These are phyloP conservation scores for Yamadazyma membranifaciens DNA, from an alignment of 1,139 yeast genomes.

Conservation along the genomic window DNA sequence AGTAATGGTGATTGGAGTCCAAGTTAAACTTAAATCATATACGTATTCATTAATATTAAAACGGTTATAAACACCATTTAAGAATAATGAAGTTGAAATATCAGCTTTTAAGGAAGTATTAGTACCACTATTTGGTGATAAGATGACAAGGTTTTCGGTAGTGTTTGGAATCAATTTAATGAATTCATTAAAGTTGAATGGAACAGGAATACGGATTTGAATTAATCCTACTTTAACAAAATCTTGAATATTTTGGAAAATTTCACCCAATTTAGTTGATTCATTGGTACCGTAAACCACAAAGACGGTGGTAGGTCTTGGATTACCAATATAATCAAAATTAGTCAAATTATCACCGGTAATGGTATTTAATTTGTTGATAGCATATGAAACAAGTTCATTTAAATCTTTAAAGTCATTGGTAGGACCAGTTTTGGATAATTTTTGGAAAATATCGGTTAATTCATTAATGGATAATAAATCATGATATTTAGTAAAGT, in stretches of 20 bases:
- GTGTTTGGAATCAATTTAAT: slow-evolving; percentile 56
- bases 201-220: slow-evolving; percentile 74
- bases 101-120: slow-evolving; percentile 59
- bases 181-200: slow-evolving; percentile 67
- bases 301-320: slow-evolving; percentile 64
- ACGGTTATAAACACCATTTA: slow-evolving; percentile 42
- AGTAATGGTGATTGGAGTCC: slow-evolving; percentile 57
- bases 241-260: slow-evolving; percentile 34
- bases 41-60: slow-evolving; percentile 50
- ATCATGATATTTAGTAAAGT: slow-evolving; percentile 48
- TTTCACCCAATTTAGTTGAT: slow-evolving; percentile 50
- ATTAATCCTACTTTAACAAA: slow-evolving; percentile 58
- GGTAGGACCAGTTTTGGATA: slow-evolving; percentile 22
- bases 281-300: slow-evolving; percentile 78
- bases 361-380: slow-evolving; percentile 51
- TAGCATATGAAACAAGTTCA: slow-evolving; percentile 40
- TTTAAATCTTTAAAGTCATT: slow-evolving; percentile 28
- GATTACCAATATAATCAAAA: slow-evolving; percentile 69
- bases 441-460: slow-evolving; percentile 37
- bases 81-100: slow-evolving; percentile 69
- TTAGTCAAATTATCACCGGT: slow-evolving; percentile 61
- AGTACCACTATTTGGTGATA: slow-evolving; percentile 33
- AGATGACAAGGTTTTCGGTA: slow-evolving; percentile 59
- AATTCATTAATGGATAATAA: slow-evolving; percentile 48
- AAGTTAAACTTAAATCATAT: slow-evolving; percentile 50